Evolutionary conservation across 768 basidiomycete genomes (phyloP).

Genomic region (Rickenella mellea): DNA sequence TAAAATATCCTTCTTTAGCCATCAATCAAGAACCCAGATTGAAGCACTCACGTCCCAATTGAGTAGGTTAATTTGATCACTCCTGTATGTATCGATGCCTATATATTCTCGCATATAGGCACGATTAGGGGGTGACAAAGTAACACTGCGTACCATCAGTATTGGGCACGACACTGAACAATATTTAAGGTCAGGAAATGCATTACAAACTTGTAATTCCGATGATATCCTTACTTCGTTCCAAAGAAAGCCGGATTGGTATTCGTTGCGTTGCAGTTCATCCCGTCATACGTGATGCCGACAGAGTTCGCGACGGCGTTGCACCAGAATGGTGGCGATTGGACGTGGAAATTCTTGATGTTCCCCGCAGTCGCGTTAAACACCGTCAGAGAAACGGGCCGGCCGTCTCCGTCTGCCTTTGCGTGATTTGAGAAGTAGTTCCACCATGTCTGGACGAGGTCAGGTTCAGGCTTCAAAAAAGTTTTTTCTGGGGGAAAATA

Average conservation of each 20-base stretch:
- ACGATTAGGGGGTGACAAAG: background rate
- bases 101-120: background rate
- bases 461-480: background rate
- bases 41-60: slow-evolving; percentile 38
- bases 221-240: slow-evolving; percentile 33
- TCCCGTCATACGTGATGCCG: slow-evolving; percentile 43
- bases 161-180: slow-evolving; percentile 41
- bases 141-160: slow-evolving; percentile 36
- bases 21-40: background rate
- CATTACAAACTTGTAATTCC: background rate
- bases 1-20: slow-evolving; percentile 3
- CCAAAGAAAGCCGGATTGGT: slow-evolving; percentile 38
- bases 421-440: slow-evolving; percentile 38
- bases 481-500: background rate
- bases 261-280: slow-evolving; percentile 49
- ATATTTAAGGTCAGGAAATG: background rate
- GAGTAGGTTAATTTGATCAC: slow-evolving; percentile 33
- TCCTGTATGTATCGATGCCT: slow-evolving; percentile 50
- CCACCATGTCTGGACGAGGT: slow-evolving; percentile 39
- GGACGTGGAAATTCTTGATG: slow-evolving; percentile 40
- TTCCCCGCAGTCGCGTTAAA: slow-evolving; percentile 31
- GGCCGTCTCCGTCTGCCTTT: slow-evolving; percentile 46
- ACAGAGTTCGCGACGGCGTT: slow-evolving; percentile 41
- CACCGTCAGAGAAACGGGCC: slow-evolving; percentile 46
- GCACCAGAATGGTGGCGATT: slow-evolving; percentile 53